Percentiles rank a stretch among this genome's conserved stretches.
phyloP scores from a whole-genome alignment of 345 rosid species.

The Dipteronia sinensis region DNA sequence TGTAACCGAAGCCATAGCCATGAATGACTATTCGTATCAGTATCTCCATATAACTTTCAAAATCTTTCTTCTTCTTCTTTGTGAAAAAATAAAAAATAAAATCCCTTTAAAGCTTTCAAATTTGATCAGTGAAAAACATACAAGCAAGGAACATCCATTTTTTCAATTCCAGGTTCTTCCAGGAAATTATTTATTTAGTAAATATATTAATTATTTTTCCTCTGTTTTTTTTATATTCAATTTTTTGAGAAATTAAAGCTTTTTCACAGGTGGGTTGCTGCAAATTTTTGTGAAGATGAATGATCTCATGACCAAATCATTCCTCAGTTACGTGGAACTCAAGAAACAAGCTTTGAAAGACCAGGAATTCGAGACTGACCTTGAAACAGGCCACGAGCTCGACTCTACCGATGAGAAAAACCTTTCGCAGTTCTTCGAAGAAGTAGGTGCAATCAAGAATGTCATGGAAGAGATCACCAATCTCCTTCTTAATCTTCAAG shows the following conservation, averaged over 20 bases:
- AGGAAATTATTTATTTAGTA: too few species aligned
- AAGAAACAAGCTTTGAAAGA: conserved; percentile 27
- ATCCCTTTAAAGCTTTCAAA: neutral
- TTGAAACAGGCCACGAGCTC: conserved; percentile 32
- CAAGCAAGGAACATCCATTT: too few species aligned
- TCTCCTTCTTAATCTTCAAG: conserved; percentile 30
- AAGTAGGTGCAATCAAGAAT: conserved; percentile 22
- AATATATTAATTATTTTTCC: neutral
- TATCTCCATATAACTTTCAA: neutral
- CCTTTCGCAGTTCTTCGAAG: conserved; percentile 24
- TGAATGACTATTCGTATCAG: neutral
- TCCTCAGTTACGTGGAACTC: conserved; percentile 32
- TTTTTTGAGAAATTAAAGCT: neutral
- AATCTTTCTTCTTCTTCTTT: neutral
- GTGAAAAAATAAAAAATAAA: neutral
- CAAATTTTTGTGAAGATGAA: conserved; percentile 23
- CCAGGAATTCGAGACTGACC: conserved; percentile 23
- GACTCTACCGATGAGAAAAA: conserved; percentile 19
- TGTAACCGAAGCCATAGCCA: neutral
- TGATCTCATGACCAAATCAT: conserved; percentile 28
- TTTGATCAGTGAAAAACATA: too few species aligned
- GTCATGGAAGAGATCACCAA: conserved; percentile 32
- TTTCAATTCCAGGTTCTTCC: too few species aligned
- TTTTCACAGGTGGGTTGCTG: conserved; percentile 21
- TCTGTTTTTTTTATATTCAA: neutral